Evolutionary conservation across 1,284 basidiomycete species (phyloP), one percentile per base, ranked within the genome.

Genomic region (Sporisorium reilianum): DNA sequence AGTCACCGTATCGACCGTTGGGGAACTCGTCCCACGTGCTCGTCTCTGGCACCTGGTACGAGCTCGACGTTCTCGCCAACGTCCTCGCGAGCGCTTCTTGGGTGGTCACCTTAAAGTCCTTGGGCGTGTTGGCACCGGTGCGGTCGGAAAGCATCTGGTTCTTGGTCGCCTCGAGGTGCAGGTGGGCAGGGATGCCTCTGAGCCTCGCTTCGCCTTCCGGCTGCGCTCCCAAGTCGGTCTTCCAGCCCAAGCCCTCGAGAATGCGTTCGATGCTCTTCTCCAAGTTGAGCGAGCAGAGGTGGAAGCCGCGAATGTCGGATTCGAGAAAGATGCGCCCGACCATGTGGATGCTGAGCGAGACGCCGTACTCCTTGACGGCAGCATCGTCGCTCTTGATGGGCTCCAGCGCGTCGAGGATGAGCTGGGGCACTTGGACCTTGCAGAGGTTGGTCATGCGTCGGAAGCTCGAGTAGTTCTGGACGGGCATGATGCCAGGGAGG

Each of bases 401-500:
- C 42, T 93, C 90, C 1, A 99, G 87, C 64, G 90, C 90, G 2
- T 88, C 85, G 85, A 91, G 88, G 45, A 97, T 87, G 28, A 86
- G 82, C 4, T 88, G 86, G 0, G 97, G 97, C 3, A 97, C 91
- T 26, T 88, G 89, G 2, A 91, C 91, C 40, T 93, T 93, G 77
- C 93, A 94, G 25, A 99, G 88, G 82, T 95, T 96, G 41, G 92
- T 93, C 74, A 98, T 88, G 56, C 97, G 91, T 53, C 92, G 88
- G 86, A 99, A 99, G 1, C 95, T 95, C 22, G 91, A 89, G 83
- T 95, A 97, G 44, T 93, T 97, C 84, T 99, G 97, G 64, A 99
- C 93, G 0, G 97, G 97, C 95, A 99, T 98, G 68, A 99, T 90
- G 6, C 95, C 94, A 2, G 97, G 95, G 59, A 99, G 91, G 78